Evolutionary conservation across 2,329 filamentous ascomycete species (phyloP).

Genomic region (Aspergillus pseudoviridinutans): DNA sequence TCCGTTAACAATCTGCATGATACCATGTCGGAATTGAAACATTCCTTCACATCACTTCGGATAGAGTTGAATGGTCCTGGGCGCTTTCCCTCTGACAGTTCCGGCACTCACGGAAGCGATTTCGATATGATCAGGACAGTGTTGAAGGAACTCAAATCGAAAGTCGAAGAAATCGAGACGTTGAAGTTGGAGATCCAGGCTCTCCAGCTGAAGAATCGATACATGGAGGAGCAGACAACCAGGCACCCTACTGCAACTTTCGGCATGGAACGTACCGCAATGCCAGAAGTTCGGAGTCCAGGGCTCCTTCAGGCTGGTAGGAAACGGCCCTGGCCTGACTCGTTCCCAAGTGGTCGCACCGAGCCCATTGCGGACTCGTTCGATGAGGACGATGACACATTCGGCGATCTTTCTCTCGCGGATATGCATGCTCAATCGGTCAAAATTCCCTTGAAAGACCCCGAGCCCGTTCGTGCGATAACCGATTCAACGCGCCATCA

Average conservation of each 20-base stretch:
- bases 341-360: constrained; percentile 21
- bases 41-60: constrained; percentile 35
- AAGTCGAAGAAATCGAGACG: constrained; percentile 38
- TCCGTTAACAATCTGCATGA: constrained; percentile 37
- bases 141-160: constrained; percentile 35
- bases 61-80: constrained; percentile 33
- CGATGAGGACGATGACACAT: constrained; percentile 26
- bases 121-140: constrained; percentile 38
- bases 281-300: constrained; percentile 32
- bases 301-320: constrained; percentile 31
- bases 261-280: constrained; percentile 4
- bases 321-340: constrained; percentile 31
- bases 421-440: constrained; percentile 17
- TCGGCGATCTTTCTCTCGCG: constrained; percentile 24
- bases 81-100: constrained; percentile 18
- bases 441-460: constrained; percentile 23
- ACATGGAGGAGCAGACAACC: constrained; percentile 27
- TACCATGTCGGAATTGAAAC: constrained; percentile 38
- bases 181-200: constrained; percentile 37
- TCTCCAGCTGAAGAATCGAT: constrained; percentile 33
- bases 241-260: constrained; percentile 9
- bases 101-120: constrained; percentile 16
- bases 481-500: constrained; percentile 5
- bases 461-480: constrained; percentile 2
- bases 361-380: constrained; percentile 31